Evolutionary conservation across 805 yeast genomes (phyloP).

Genomic region (Teunomyces kruisii): DNA sequence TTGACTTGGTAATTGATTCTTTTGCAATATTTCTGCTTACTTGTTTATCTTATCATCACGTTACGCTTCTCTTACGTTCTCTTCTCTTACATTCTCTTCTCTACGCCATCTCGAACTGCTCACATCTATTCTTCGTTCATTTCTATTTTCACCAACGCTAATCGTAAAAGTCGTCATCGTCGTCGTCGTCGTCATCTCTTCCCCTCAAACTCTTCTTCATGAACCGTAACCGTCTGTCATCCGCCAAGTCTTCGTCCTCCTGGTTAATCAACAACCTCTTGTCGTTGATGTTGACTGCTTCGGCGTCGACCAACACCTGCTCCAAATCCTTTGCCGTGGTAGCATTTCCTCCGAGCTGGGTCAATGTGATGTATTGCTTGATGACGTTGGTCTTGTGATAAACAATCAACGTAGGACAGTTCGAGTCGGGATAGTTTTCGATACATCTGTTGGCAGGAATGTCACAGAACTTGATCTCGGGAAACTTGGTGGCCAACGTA

Average conservation of each 20-base stretch:
- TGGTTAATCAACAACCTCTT: slow-evolving; percentile 62
- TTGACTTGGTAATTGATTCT: no score
- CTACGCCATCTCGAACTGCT: neutral
- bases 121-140: neutral
- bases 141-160: slow-evolving; percentile 7
- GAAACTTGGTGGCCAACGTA: slow-evolving; percentile 62
- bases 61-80: no score
- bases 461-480: slow-evolving; percentile 87
- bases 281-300: slow-evolving; percentile 67
- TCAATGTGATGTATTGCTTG: slow-evolving; percentile 77
- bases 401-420: slow-evolving; percentile 87
- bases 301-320: slow-evolving; percentile 61
- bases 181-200: slow-evolving; percentile 27
- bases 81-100: neutral
- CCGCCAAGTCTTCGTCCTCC: slow-evolving; percentile 52
- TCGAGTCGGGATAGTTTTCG: slow-evolving; percentile 85
- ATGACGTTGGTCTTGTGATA: slow-evolving; percentile 77
- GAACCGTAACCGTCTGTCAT: slow-evolving; percentile 52
- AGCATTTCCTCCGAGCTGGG: slow-evolving; percentile 81
- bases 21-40: no score
- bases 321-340: slow-evolving; percentile 72
- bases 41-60: no score
- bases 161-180: slow-evolving; percentile 34
- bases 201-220: slow-evolving; percentile 57
- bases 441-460: slow-evolving; percentile 90